phyloP scores from a whole-genome alignment of 176 grass and related monocot genomes.

The Raddia distichophylla region DNA sequence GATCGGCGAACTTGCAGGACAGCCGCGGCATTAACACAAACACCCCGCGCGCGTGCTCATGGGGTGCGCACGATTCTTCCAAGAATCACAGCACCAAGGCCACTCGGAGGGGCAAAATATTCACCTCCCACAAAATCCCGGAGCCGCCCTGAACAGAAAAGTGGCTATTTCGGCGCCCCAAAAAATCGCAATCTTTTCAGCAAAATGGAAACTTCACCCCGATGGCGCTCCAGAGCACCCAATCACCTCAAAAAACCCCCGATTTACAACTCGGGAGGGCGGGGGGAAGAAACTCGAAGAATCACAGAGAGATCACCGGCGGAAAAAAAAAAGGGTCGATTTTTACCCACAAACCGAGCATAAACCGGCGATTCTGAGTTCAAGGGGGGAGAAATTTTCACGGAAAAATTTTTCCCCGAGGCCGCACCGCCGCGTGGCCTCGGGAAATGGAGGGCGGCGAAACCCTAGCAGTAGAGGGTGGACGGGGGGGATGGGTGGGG shows the following conservation, averaged over 20 bases:
- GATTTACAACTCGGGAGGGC: background rate
- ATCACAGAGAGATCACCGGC: background rate
- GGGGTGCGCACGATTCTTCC: background rate
- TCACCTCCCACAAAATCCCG: background rate
- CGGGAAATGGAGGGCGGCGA: background rate
- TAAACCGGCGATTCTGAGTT: slow-evolving; percentile 15
- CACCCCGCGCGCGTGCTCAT: slow-evolving; percentile 34
- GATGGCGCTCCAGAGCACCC: background rate
- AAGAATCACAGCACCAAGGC: slow-evolving; percentile 2
- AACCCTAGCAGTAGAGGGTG: slow-evolving; percentile 35
- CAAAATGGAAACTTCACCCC: background rate
- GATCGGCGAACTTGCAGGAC: slow-evolving; percentile 46
- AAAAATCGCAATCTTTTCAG: background rate
- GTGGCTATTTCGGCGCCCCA: background rate
- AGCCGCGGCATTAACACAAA: slow-evolving; percentile 52
- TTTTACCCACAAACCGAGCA: background rate
- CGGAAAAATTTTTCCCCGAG: background rate
- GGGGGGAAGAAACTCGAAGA: background rate
- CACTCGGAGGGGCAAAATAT: background rate
- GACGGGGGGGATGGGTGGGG: background rate
- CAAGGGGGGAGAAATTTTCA: background rate
- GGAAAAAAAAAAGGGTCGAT: background rate
- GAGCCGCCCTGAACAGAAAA: slow-evolving; percentile 6
- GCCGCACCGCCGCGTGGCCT: background rate
- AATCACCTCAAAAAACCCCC: background rate